A percentile compares a stretch with the other conserved stretches of the same genome.
Evolutionary conservation across 2,329 filamentous ascomycete species (phyloP).

Genomic region (Sarocladium kiliense): DNA sequence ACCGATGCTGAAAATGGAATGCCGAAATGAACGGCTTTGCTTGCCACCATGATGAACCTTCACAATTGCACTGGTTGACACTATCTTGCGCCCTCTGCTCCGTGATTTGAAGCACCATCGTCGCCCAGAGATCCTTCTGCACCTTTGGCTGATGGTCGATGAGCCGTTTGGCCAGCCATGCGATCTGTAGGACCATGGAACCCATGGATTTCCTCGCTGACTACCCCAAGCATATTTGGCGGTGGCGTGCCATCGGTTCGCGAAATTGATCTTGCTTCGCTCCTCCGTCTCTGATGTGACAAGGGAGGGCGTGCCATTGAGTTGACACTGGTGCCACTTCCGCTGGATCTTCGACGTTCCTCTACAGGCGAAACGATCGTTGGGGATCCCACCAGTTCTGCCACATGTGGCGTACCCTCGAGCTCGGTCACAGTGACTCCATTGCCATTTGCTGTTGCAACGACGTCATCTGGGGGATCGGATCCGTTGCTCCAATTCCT

Average conservation of each 20-base stretch:
- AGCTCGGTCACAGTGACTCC: constrained; percentile 32
- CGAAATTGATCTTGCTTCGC: constrained; percentile 14
- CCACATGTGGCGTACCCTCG: constrained; percentile 25
- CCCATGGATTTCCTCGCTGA: constrained; percentile 36
- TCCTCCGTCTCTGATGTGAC: constrained; percentile 21
- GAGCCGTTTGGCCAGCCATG: constrained; percentile 34
- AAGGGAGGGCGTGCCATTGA: constrained; percentile 18
- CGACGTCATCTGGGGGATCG: constrained; percentile 31
- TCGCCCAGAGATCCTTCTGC: background rate
- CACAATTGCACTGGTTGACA: too few species aligned
- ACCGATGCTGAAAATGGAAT: too few species aligned
- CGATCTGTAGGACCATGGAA: constrained; percentile 37
- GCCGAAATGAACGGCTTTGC: too few species aligned
- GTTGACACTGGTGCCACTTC: constrained; percentile 13
- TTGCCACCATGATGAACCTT: too few species aligned
- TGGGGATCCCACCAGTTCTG: constrained; percentile 30
- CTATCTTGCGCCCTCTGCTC: background rate
- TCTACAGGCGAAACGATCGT: constrained; percentile 14
- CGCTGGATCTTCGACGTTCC: constrained; percentile 22
- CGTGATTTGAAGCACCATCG: background rate
- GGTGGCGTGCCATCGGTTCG: constrained; percentile 2
- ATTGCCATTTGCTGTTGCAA: constrained; percentile 13
- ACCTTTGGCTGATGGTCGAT: background rate
- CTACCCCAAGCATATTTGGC: constrained; percentile 2
- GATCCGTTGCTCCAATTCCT: constrained; percentile 40